Evolutionary conservation across 1,139 yeast genomes (phyloP).

Genomic region (Yamadazyma diospyri): DNA sequence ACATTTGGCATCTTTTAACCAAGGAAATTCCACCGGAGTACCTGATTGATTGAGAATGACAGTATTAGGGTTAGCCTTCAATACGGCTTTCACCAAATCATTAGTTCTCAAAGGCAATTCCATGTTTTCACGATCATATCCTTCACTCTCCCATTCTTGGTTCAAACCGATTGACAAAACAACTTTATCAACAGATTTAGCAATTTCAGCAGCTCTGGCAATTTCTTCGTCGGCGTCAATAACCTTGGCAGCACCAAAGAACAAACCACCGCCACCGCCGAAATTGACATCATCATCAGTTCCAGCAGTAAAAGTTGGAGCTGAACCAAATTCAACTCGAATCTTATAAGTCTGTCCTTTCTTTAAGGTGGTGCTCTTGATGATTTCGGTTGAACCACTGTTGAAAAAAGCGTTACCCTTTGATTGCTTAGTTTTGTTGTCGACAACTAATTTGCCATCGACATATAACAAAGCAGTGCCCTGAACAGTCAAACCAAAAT

Average conservation of each 20-base stretch:
- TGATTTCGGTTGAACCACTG: slow-evolving; percentile 46
- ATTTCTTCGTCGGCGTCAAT: slow-evolving; percentile 20
- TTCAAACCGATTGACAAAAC: slow-evolving; percentile 36
- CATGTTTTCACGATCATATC: slow-evolving; percentile 27
- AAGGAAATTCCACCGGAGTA: slow-evolving; percentile 57
- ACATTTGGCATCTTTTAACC: slow-evolving; percentile 44
- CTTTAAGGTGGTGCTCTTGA: slow-evolving; percentile 29
- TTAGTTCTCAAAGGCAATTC: slow-evolving; percentile 44
- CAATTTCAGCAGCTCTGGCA: slow-evolving; percentile 20
- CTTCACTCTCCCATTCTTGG: slow-evolving; percentile 33
- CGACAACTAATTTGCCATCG: slow-evolving; percentile 49
- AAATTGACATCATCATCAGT: slow-evolving; percentile 11
- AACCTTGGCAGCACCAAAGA: slow-evolving; percentile 21
- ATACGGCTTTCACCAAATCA: slow-evolving; percentile 40
- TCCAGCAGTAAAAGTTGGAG: slow-evolving; percentile 33
- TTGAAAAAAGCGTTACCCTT: slow-evolving; percentile 44
- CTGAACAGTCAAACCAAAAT: slow-evolving; percentile 44
- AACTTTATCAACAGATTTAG: slow-evolving; percentile 31
- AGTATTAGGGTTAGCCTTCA: slow-evolving; percentile 45
- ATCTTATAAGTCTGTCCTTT: slow-evolving; percentile 40
- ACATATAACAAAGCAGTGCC: slow-evolving; percentile 53
- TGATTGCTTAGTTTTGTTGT: slow-evolving; percentile 49
- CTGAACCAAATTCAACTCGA: slow-evolving; percentile 49
- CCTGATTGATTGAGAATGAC: slow-evolving; percentile 57
- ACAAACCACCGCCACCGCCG: slow-evolving; percentile 24